Conservation (phyloP, 2,329 filamentous ascomycete species). For the Xylogone sp. region DNA sequence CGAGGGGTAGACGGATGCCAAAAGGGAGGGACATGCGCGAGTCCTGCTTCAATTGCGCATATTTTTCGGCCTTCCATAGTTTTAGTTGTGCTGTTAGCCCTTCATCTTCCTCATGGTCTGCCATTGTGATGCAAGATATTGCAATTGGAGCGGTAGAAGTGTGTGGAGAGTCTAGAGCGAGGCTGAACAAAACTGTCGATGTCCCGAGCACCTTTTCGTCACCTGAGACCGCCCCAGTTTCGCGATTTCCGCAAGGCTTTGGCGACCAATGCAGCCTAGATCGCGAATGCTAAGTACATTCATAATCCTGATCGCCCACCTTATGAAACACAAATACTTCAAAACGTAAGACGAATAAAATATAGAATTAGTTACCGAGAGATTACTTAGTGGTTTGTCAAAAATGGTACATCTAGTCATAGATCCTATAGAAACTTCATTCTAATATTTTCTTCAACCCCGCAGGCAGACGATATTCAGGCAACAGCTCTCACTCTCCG, state of each 20-base stretch:
- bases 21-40: conserved; percentile 58
- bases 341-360: too few species aligned
- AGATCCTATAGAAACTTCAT: too few species aligned
- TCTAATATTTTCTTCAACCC: background rate
- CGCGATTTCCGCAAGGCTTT: background rate
- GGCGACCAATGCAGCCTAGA: background rate
- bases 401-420: too few species aligned
- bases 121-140: background rate
- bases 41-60: conserved; percentile 11
- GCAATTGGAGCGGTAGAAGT: background rate
- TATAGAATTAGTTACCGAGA: too few species aligned
- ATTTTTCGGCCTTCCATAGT: conserved; percentile 10
- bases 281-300: too few species aligned
- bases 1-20: conserved; percentile 61
- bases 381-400: too few species aligned
- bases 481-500: conserved; percentile 61
- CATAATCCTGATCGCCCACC: too few species aligned
- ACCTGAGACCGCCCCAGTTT: background rate
- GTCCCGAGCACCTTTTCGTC: background rate
- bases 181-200: background rate
- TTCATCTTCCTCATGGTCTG: background rate
- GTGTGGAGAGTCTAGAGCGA: background rate
- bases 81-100: background rate
- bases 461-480: conserved; percentile 20
- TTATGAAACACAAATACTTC: too few species aligned